Percentiles rank a stretch among this genome's conserved stretches.
phyloP scores from a whole-genome alignment of 2,329 filamentous ascomycete genomes.

The Diaporthe aspalathi region DNA sequence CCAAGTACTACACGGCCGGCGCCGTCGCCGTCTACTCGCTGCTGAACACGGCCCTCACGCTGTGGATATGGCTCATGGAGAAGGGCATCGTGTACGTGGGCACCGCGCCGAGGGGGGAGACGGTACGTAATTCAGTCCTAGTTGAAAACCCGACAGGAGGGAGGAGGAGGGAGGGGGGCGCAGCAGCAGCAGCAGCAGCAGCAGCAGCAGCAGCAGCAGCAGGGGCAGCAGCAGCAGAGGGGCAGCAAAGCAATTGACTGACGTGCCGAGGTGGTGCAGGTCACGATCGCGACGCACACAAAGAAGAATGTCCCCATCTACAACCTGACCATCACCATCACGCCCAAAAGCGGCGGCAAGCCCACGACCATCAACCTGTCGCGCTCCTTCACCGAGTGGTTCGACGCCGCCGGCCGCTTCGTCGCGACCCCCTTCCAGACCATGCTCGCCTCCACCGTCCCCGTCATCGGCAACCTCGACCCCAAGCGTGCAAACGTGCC shows the following conservation, averaged over 20 bases:
- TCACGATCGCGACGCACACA: slow-evolving; percentile 77
- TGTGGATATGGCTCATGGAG: slow-evolving; percentile 89
- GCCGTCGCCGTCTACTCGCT: slow-evolving; percentile 84
- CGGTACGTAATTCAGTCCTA: slow-evolving; percentile 60
- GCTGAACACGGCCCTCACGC: slow-evolving; percentile 81
- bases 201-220: no score
- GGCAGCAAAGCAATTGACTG: neutral
- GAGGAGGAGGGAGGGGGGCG: no score
- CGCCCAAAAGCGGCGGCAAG: slow-evolving; percentile 50
- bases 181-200: no score
- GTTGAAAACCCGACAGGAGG: no score
- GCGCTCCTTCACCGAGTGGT: slow-evolving; percentile 79
- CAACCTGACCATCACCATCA: slow-evolving; percentile 74
- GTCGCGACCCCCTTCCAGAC: slow-evolving; percentile 82
- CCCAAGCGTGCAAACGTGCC: slow-evolving; percentile 60
- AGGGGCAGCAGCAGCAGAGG: neutral
- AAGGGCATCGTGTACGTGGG: slow-evolving; percentile 85
- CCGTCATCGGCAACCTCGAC: slow-evolving; percentile 74
- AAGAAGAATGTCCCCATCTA: slow-evolving; percentile 88
- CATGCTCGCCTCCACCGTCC: slow-evolving; percentile 76
- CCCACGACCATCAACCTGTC: slow-evolving; percentile 64
- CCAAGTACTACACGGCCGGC: slow-evolving; percentile 81
- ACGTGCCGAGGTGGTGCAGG: slow-evolving; percentile 61
- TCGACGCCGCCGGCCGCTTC: slow-evolving; percentile 78
- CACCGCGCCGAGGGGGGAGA: slow-evolving; percentile 71